phyloP scores from a whole-genome alignment of 176 grass and related monocot species.

The Pontederia paniculata region DNA sequence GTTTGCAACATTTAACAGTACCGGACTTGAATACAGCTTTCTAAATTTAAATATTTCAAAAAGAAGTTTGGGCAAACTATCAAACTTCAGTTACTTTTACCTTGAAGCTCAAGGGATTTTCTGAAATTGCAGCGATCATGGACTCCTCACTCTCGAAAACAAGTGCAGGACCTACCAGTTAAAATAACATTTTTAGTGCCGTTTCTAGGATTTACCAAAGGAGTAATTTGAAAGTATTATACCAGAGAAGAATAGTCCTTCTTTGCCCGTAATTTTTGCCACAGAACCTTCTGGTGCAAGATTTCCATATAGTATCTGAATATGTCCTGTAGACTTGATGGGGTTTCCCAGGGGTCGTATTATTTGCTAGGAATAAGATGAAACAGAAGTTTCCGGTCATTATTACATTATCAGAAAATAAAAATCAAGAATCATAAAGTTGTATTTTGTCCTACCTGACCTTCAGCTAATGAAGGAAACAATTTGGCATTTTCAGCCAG shows the following conservation, averaged over 20 bases:
- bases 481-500: slow-evolving; percentile 84
- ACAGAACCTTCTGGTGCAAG: slow-evolving; percentile 96
- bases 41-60: background rate
- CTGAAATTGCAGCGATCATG: slow-evolving; percentile 82
- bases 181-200: background rate
- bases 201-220: background rate
- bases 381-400: background rate
- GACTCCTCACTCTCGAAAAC: slow-evolving; percentile 97
- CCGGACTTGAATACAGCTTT: no score
- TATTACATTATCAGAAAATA: background rate
- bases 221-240: slow-evolving; percentile 6
- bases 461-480: slow-evolving; percentile 64
- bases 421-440: background rate
- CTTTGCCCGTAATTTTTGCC: slow-evolving; percentile 99
- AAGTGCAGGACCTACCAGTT: slow-evolving; percentile 61
- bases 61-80: background rate
- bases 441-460: slow-evolving; percentile 49
- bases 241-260: slow-evolving; percentile 93
- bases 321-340: slow-evolving; percentile 96
- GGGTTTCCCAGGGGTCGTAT: slow-evolving; percentile 80
- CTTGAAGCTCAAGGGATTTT: slow-evolving; percentile 74
- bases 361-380: slow-evolving; percentile 47
- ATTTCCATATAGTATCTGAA: slow-evolving; percentile 98
- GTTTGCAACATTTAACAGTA: no score
- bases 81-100: slow-evolving; percentile 23